phyloP scores from a whole-genome alignment of 2,329 filamentous ascomycete species.

The Aspergillus ruber region DNA sequence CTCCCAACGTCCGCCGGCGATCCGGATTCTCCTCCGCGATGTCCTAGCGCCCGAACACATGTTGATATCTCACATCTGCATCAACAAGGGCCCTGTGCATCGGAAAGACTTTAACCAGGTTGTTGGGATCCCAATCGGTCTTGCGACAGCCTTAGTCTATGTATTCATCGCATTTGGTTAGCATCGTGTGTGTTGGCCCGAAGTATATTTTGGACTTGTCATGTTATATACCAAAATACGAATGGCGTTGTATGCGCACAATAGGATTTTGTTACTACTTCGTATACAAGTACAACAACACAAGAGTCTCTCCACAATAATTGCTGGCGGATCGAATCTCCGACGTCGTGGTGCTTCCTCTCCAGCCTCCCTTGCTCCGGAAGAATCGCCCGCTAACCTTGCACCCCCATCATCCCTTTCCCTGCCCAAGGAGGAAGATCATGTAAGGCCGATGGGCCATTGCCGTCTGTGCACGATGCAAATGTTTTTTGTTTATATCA shows the following conservation, averaged over 20 bases:
- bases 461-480: conserved; percentile 26
- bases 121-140: background rate
- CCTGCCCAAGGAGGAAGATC: conserved; percentile 30
- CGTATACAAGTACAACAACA: background rate
- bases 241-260: background rate
- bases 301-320: background rate
- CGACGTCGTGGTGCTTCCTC: background rate
- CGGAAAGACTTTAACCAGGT: background rate
- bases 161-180: background rate
- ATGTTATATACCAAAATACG: background rate
- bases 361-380: conserved; percentile 22
- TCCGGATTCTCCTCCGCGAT: conserved; percentile 9
- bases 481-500: conserved; percentile 31
- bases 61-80: conserved; percentile 23
- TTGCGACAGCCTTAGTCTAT: background rate
- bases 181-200: background rate
- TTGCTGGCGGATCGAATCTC: background rate
- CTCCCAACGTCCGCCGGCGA: conserved; percentile 13
- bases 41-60: conserved; percentile 3
- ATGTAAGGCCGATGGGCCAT: conserved; percentile 36
- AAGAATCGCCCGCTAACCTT: conserved; percentile 21
- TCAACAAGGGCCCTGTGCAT: background rate
- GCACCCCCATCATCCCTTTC: conserved; percentile 20
- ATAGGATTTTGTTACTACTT: background rate
- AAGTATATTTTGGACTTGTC: too few species aligned